Evolutionary conservation across 1,139 yeast genomes (phyloP).

Genomic region (Candida tropicalis): DNA sequence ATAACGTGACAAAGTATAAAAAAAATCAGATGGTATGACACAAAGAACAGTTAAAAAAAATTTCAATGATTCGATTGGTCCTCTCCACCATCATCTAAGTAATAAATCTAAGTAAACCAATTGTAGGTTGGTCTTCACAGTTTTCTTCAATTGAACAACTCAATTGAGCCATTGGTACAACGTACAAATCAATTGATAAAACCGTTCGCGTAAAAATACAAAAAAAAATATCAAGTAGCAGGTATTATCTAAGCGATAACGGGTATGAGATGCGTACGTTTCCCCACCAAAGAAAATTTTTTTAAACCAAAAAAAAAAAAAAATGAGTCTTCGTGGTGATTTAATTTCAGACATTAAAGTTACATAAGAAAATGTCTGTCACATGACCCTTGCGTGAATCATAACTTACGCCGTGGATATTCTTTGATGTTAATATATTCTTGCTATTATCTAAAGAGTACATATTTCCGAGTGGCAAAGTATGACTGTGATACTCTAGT

Average conservation of each 20-base stretch:
- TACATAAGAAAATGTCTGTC: not conserved
- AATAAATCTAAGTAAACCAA: not conserved
- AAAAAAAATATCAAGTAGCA: not conserved
- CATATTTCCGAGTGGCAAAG: not conserved
- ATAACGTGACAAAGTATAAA: not conserved
- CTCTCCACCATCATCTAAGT: no score
- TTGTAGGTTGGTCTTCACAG: not conserved
- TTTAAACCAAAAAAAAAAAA: not conserved
- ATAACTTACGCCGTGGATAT: not conserved
- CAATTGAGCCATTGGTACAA: not conserved
- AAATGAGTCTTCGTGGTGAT: not conserved
- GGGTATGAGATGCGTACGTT: not conserved
- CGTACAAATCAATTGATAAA: not conserved
- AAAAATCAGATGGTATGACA: not conserved
- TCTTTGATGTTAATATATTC: not conserved
- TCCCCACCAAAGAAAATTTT: not conserved
- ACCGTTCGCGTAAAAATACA: not conserved
- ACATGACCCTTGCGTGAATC: constrained; percentile 1
- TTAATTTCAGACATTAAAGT: not conserved
- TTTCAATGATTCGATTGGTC: no score
- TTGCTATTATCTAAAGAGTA: not conserved
- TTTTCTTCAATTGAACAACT: not conserved
- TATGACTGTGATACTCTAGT: not conserved
- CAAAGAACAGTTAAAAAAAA: no score
- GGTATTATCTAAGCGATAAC: not conserved